These are phyloP conservation scores for Backusella luteola DNA, from an alignment of 192 early-diverging fungal genomes.

Conservation along the genomic window DNA sequence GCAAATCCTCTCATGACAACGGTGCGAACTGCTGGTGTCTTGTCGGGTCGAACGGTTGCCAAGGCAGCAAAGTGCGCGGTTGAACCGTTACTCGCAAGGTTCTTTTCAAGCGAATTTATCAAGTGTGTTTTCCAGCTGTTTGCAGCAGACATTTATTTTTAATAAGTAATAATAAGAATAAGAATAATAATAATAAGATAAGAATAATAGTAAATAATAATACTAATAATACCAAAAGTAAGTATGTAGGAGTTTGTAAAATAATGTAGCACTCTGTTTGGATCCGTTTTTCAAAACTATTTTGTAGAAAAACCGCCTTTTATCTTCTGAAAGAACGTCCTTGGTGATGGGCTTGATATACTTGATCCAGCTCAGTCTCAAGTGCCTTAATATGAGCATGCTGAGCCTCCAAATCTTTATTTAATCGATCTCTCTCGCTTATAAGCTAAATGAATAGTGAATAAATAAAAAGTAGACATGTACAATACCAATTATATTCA, in stretches of 20 bases:
- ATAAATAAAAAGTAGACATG: not conserved
- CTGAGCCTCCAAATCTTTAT: conserved; percentile 97
- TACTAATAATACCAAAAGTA: not conserved
- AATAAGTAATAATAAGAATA: not conserved
- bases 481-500: not conserved
- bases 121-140: conserved; percentile 28
- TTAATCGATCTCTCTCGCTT: conserved; percentile 95
- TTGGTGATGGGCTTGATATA: conserved; percentile 26
- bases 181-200: not conserved
- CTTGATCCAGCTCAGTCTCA: conserved; percentile 73
- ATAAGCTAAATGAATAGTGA: conserved; percentile 58
- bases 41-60: conserved; percentile 18
- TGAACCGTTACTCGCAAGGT: conserved; percentile 11
- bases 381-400: conserved; percentile 93
- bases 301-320: no score
- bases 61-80: conserved; percentile 22
- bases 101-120: conserved; percentile 4
- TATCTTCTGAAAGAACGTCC: conserved; percentile 15
- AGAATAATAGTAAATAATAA: not conserved
- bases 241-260: not conserved
- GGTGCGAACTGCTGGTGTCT: conserved; percentile 31
- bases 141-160: not conserved
- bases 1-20: conserved; percentile 43
- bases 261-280: no score
- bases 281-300: no score